phyloP scores from a whole-genome alignment of 2,329 filamentous ascomycete genomes.

The Colletotrichum sp. region DNA sequence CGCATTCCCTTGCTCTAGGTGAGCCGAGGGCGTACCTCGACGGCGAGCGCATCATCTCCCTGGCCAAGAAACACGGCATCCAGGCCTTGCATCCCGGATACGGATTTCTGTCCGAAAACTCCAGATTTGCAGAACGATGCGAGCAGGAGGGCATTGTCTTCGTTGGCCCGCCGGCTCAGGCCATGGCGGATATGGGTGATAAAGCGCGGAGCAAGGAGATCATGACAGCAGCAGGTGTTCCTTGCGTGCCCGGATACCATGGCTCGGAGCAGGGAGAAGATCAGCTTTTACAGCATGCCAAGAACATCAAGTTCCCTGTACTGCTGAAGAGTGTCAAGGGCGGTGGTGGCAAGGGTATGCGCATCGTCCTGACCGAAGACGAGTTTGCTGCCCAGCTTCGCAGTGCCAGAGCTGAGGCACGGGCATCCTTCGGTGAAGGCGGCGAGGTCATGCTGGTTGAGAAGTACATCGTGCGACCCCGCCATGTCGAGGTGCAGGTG shows the following conservation, averaged over 20 bases:
- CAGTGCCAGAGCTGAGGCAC: conserved; percentile 77
- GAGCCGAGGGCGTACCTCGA: conserved; percentile 88
- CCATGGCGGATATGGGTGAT: conserved; percentile 90
- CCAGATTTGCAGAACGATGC: conserved; percentile 86
- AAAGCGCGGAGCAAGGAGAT: conserved; percentile 95
- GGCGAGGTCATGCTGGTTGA: conserved; percentile 84
- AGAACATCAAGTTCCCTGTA: conserved; percentile 71
- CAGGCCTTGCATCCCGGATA: conserved; percentile 95
- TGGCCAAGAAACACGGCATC: conserved; percentile 86
- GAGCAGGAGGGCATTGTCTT: conserved; percentile 91
- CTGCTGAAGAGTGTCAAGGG: conserved; percentile 82
- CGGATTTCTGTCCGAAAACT: conserved; percentile 94
- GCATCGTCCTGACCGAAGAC: conserved; percentile 70
- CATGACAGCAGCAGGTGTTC: conserved; percentile 93
- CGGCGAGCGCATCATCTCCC: conserved; percentile 86
- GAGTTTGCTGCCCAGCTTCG: conserved; percentile 75
- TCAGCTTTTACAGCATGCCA: conserved; percentile 70
- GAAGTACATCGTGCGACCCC: conserved; percentile 77
- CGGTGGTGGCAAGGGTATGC: conserved; percentile 85
- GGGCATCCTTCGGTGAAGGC: conserved; percentile 80
- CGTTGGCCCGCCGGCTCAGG: conserved; percentile 85
- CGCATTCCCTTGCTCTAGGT: conserved; percentile 83
- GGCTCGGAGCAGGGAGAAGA: conserved; percentile 77
- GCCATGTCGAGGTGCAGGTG: conserved; percentile 90
- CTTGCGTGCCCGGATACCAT: conserved; percentile 96